phyloP scores from a whole-genome alignment of 2,329 filamentous ascomycete species.

The Torrubiellomyces zombiae region DNA sequence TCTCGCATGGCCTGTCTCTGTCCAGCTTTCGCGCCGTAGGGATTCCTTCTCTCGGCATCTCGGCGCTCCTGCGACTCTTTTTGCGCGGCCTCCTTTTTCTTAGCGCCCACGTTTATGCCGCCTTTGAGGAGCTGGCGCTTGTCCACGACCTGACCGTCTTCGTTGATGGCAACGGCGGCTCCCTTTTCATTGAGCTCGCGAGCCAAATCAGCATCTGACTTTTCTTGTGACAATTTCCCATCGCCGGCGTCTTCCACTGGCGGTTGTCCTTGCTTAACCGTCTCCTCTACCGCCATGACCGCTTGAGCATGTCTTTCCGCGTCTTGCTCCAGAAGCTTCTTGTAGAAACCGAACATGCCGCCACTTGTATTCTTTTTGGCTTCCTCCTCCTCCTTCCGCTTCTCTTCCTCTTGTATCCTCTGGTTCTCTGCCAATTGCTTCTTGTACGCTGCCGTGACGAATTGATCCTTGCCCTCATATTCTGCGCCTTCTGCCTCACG shows the following conservation, averaged over 20 bases:
- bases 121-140: conserved; percentile 65
- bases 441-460: conserved; percentile 73
- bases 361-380: conserved; percentile 42
- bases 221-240: conserved; percentile 30
- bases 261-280: conserved; percentile 24
- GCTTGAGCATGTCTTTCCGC: conserved; percentile 55
- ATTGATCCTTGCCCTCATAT: conserved; percentile 70
- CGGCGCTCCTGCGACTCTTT: conserved; percentile 8
- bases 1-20: conserved; percentile 54
- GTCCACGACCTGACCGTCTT: conserved; percentile 70
- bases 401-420: conserved; percentile 56
- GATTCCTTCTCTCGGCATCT: conserved; percentile 17
- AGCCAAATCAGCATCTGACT: conserved; percentile 46
- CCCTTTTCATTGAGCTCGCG: conserved; percentile 47
- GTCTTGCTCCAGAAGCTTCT: conserved; percentile 52
- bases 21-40: conserved; percentile 24
- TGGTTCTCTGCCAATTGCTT: conserved; percentile 62
- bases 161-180: conserved; percentile 52
- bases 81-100: conserved; percentile 33
- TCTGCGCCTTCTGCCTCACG: conserved; percentile 67
- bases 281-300: conserved; percentile 48
- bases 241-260: conserved; percentile 11
- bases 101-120: conserved; percentile 55
- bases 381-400: conserved; percentile 44
- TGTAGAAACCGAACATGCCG: conserved; percentile 70